Base-by-base conservation (phyloP, 768 basidiomycete species). In the Boletus barrowsii region DNA sequence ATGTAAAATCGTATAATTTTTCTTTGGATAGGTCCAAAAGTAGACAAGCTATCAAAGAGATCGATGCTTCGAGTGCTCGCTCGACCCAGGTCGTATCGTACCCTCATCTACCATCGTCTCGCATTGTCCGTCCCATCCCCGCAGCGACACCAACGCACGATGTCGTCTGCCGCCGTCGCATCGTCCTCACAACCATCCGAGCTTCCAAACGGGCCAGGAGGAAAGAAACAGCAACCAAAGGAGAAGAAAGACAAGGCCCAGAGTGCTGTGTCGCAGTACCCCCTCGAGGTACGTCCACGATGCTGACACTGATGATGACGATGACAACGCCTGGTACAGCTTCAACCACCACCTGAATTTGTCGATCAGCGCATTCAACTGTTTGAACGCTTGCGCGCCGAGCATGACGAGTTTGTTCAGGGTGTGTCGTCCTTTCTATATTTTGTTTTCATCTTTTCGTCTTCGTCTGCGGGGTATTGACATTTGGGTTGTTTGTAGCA, bases 281-380 rank as follows among this genome's bases (percentile, higher is more conserved):
- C 87, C 33, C 70, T 90, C 58, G 87, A 90, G 76, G 88, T 88
- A 56, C 57, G 43, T 47, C 20, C 26, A 8, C 29, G 29, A 42
- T 24, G 40, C 11, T 9, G 15, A n/a, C 11, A 29, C 17, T 20
- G 44, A 18, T 49, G 18, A 33, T 9, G 33, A 52, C 40, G 33
- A 52, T 36, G 33, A 39, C n/a, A 3, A 42, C 15, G 13, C 20
- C 39, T 0, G 10, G n/a, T 3, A 43, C 60, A 94, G 92, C 74
- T 94, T 51, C 79, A 85, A 74, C 95, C 95, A 17, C 80, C 76
- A 6, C 93, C 96, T 14, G 85, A 79, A 51, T 98, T 87, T 78
- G 87, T 98, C 73, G 88, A 88, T 61, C 87, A 89, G 70, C 87
- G 96, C 45, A 82, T 98, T 73, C 84, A 86, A 66, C 84, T 98